These are phyloP conservation scores for Jatropha podagrica DNA, from an alignment of 441 rosid genomes.

Conservation along the genomic window DNA sequence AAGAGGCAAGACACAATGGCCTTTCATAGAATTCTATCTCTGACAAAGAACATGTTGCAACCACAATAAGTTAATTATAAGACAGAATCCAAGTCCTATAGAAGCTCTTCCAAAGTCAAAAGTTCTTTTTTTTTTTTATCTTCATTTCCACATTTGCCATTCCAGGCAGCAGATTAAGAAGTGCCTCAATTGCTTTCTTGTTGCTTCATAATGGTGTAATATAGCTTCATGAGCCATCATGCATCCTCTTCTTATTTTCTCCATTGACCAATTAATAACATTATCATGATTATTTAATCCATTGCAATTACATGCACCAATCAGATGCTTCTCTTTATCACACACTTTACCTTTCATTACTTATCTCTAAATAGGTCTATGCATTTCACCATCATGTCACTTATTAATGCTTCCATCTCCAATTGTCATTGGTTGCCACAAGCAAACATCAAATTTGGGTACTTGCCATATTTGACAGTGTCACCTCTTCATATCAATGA, in stretches of 20 bases:
- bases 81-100: background rate
- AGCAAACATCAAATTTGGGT: background rate
- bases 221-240: background rate
- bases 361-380: background rate
- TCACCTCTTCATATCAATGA: background rate
- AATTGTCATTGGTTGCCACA: background rate
- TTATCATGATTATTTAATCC: background rate
- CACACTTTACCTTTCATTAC: background rate
- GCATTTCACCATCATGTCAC: background rate
- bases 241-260: background rate
- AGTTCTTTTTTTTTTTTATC: background rate
- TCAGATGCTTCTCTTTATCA: background rate
- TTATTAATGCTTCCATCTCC: background rate
- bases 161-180: background rate
- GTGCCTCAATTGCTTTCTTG: background rate
- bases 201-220: background rate
- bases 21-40: background rate
- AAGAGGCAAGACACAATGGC: background rate
- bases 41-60: background rate
- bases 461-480: too few relatives aligned
- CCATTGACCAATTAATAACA: background rate
- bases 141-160: background rate
- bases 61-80: background rate
- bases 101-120: background rate
- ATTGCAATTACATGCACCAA: background rate